phyloP scores from a whole-genome alignment of 2,329 filamentous ascomycete genomes.

The Exophiala sideris region DNA sequence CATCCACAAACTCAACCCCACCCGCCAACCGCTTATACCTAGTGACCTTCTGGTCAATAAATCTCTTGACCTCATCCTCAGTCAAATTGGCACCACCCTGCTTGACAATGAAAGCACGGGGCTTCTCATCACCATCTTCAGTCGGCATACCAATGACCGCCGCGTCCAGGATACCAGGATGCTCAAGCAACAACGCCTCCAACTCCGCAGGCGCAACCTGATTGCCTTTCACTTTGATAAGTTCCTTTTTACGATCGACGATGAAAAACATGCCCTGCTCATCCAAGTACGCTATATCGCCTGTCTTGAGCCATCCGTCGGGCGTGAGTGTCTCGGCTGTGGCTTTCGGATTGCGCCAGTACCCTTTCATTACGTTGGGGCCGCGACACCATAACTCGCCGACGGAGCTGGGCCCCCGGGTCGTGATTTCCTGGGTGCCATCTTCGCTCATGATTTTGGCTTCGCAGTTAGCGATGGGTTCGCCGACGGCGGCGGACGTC shows the following conservation, averaged over 20 bases:
- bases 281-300: constrained; percentile 53
- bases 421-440: constrained; percentile 15
- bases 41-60: constrained; percentile 36
- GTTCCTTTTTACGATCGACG: constrained; percentile 67
- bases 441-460: constrained; percentile 60
- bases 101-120: constrained; percentile 44
- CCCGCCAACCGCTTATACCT: constrained; percentile 49
- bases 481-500: constrained; percentile 57
- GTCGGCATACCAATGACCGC: constrained; percentile 47
- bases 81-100: constrained; percentile 31
- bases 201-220: constrained; percentile 50
- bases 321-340: constrained; percentile 50
- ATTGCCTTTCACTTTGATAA: constrained; percentile 55
- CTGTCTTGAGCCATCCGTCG: constrained; percentile 59
- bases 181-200: constrained; percentile 44
- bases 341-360: constrained; percentile 56
- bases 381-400: constrained; percentile 53
- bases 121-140: constrained; percentile 34
- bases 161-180: constrained; percentile 44
- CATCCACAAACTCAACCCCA: constrained; percentile 33
- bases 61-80: constrained; percentile 37
- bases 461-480: constrained; percentile 65
- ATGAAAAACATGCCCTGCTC: constrained; percentile 44
- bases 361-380: constrained; percentile 58
- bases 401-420: constrained; percentile 12